Percentiles rank a stretch among this genome's conserved stretches.
Evolutionary conservation across 2,329 filamentous ascomycete species (phyloP).

Genomic region (Colletotrichum tofieldiae): DNA sequence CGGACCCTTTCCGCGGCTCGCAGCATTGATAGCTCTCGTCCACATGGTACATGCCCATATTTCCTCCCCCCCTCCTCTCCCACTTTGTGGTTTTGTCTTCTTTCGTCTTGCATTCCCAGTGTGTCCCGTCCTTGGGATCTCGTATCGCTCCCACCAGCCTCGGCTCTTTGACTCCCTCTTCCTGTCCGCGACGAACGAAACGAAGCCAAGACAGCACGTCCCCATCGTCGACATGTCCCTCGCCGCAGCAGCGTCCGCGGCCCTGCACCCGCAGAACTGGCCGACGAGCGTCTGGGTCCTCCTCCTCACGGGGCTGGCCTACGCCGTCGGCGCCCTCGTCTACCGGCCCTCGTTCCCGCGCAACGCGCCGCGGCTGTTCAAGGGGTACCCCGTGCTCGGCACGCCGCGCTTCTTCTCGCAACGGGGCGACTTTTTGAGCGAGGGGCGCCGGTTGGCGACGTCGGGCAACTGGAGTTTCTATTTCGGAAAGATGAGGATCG

Average conservation of each 20-base stretch:
- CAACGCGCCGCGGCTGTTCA: slow-evolving; percentile 47
- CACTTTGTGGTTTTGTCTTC: too few relatives aligned
- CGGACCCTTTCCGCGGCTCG: neutral
- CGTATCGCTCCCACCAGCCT: neutral
- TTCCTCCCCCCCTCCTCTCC: neutral
- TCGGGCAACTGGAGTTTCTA: slow-evolving; percentile 66
- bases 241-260: neutral
- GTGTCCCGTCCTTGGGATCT: neutral
- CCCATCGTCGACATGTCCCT: slow-evolving; percentile 2
- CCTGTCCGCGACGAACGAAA: neutral
- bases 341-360: slow-evolving; percentile 46
- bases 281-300: slow-evolving; percentile 44
- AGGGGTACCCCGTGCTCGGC: slow-evolving; percentile 60
- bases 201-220: neutral
- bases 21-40: neutral
- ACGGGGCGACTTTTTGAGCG: slow-evolving; percentile 60
- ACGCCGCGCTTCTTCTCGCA: slow-evolving; percentile 62
- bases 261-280: slow-evolving; percentile 42
- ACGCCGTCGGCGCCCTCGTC: slow-evolving; percentile 35
- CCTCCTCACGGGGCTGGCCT: slow-evolving; percentile 35
- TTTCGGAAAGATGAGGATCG: slow-evolving; percentile 60
- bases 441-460: slow-evolving; percentile 49
- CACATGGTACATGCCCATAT: neutral
- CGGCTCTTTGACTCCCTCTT: neutral
- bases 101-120: neutral